Conservation (phyloP, 78 protist species). For the slime mould (Dictyostelium discoideum) region DNA sequence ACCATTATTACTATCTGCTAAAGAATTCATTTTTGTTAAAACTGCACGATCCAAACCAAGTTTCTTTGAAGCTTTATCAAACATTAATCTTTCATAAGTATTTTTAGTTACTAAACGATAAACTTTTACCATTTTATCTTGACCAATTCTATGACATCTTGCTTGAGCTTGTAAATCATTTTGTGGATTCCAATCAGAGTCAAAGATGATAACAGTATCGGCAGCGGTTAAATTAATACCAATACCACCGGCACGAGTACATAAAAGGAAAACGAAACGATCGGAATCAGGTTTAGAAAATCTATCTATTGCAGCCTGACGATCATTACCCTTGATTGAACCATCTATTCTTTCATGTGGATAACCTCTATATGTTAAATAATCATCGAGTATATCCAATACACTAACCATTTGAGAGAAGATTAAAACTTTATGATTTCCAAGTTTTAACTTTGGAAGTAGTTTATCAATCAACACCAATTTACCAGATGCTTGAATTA, state of each 20-base stretch:
- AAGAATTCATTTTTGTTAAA: constrained; percentile 37
- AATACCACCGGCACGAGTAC: constrained; percentile 98
- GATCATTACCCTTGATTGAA: constrained; percentile 80
- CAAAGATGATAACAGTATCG: constrained; percentile 98
- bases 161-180: constrained; percentile 97
- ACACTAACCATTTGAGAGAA: constrained; percentile 96
- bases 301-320: constrained; percentile 95
- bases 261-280: constrained; percentile 94
- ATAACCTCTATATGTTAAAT: constrained; percentile 75
- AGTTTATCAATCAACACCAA: constrained; percentile 94
- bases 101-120: constrained; percentile 93
- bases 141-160: constrained; percentile 93
- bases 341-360: constrained; percentile 94
- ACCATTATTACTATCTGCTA: neutral
- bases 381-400: constrained; percentile 95
- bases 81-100: constrained; percentile 92
- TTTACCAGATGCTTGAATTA: constrained; percentile 93
- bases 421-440: constrained; percentile 93
- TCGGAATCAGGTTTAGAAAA: constrained; percentile 81
- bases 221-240: constrained; percentile 98
- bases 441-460: constrained; percentile 88
- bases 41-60: constrained; percentile 92
- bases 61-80: constrained; percentile 90
- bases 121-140: constrained; percentile 92
- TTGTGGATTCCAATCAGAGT: constrained; percentile 99